A percentile compares a stretch with the other conserved stretches of the same genome.
These are phyloP conservation scores for Backusella australiensis DNA, from an alignment of 192 early-diverging fungal genomes.

Conservation along the genomic window DNA sequence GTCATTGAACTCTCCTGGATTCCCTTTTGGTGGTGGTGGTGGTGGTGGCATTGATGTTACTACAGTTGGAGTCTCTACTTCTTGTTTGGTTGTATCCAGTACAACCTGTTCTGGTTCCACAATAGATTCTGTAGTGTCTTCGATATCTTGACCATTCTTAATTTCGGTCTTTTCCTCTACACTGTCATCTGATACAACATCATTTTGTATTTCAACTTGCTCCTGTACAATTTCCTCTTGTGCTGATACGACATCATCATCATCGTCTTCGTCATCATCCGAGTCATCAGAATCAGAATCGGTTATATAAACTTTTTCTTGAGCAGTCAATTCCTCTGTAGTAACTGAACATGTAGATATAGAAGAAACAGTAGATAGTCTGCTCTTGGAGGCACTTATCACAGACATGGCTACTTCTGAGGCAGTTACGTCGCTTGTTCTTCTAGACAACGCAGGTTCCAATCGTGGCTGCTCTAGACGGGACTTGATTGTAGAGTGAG, in stretches of 20 bases:
- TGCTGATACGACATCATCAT: neutral
- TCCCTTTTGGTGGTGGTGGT: neutral
- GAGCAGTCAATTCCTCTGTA: neutral
- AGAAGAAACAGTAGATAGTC: constrained; percentile 19
- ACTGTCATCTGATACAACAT: neutral
- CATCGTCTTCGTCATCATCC: neutral
- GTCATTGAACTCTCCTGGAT: constrained; percentile 4
- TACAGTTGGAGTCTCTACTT: neutral
- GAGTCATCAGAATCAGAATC: constrained; percentile 1
- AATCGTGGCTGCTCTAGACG: neutral
- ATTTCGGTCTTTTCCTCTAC: neutral
- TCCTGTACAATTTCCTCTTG: neutral
- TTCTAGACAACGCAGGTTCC: neutral
- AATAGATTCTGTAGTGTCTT: neutral
- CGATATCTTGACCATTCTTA: neutral
- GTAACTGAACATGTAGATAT: constrained; percentile 2
- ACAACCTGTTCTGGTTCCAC: neutral
- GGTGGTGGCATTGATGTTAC: neutral
- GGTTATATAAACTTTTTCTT: neutral
- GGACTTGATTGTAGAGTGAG: constrained; percentile 8
- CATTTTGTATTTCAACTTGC: neutral
- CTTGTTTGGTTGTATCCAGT: neutral
- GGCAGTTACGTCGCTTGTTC: neutral
- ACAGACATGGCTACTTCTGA: neutral
- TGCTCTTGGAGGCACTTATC: neutral